Evolutionary conservation across 768 basidiomycete genomes (phyloP), one percentile per base, ranked within the genome.

Genomic region (Amanita brunnescens): DNA sequence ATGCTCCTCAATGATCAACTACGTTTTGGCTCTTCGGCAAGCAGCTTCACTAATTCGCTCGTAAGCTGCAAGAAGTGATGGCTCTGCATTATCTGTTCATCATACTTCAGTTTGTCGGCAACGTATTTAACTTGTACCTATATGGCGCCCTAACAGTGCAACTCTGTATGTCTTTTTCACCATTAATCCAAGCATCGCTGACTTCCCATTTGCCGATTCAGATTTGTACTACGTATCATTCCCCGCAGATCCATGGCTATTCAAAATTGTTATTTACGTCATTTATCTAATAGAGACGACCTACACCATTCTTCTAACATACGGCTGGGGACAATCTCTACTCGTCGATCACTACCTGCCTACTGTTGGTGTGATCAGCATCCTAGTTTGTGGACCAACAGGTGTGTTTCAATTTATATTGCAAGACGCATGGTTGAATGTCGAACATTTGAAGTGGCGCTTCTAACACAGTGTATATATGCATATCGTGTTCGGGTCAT

Each of bases 201-300:
- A 4, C 6, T 12, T n/a, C 2, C 47, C 2, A 21, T 44, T 16
- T 5, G 26, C 26, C 29, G 10, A 3, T 7, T 33, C 26, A 6
- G 50, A 13, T 10, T 34, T 43, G 20, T 40, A 40, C 39, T 40
- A 20, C 21, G 18, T 40, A 21, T 40, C 39, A 5, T 40, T 40
- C 21, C 39, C 39, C 18, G 20, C 7, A 7, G 39, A 40, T 13
- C 18, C 18, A 21, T 18, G 21, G 21, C 20, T 39, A 2, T 53
- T 34, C 35, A 59, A 57, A 51, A 42, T 24, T 1, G 48, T 56
- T 6, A 54, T 58, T 23, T 58, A 51, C 18, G 21, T 32, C 5
- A 37, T 58, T 40, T 59, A 54, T 23, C 5, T 51, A 16, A 18
- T 58, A 3, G 58, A 59, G 30, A 45, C 54, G 2, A 18, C 52